Base-by-base conservation (phyloP, 306 rosid species). In the Citrullus colocynthis region DNA sequence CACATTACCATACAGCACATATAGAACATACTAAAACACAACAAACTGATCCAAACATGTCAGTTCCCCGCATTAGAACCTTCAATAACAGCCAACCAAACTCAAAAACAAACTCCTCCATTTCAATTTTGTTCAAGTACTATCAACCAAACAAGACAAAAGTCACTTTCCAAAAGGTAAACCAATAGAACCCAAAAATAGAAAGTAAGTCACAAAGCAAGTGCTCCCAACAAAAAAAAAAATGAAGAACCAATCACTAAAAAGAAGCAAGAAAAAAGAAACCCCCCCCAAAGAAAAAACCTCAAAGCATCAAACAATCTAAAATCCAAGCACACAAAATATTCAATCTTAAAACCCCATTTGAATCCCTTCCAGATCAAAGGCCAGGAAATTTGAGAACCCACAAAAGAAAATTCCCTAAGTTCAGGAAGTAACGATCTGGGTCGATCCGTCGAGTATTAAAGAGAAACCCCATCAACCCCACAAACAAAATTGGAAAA, bases 401-500 rank as follows among this genome's bases (percentile, higher is more conserved):
- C 44, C 28, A 39, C 7, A 42, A 12, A 28, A 60, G 11, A 30
- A 48, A 48, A 77, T 5, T 21, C 14, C 61, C 11, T 2, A 76
- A 76, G 67, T n/a, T 58, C 28, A 5, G 30, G 12, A 54, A 39
- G 44, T 58, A 15, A 83, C 51, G 89, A 88, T 88, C 89, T 76
- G 64, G 48, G 30, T 79, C 52, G 82, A 81, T 85, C 86, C n/a
- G 63, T 42, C 42, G 32, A 81, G 76, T 76, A 21, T 56, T 76
- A 57, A 20, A 21, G 72, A 18, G 60, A 66, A 72, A 85, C 61
- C 63, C 80, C 61, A 41, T 49, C 28, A 66, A 74, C 56, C 14
- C 8, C 61, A 75, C 30, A 71, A 76, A 32, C 58, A 57, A 62
- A 60, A 21, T 15, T 7, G 2, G 10, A 1, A 78, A n/a, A 67